Evolutionary conservation across 106 monocot genomes (phyloP).

Genomic region (Dendrobium catenatum): DNA sequence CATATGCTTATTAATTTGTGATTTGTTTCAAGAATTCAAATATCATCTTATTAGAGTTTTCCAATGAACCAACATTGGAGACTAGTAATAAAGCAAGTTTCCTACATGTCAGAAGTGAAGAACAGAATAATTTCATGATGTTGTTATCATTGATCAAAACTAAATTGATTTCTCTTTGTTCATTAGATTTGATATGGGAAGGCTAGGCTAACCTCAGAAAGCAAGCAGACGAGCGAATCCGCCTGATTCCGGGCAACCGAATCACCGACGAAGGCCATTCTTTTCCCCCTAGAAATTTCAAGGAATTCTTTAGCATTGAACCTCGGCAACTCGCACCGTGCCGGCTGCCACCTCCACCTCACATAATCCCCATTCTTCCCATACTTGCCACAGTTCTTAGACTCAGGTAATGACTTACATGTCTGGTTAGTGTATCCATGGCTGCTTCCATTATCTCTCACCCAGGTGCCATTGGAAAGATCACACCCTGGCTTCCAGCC

Average conservation of each 20-base stretch:
- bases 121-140: no score
- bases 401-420: slow-evolving; percentile 25
- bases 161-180: neutral
- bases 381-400: slow-evolving; percentile 37
- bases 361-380: slow-evolving; percentile 32
- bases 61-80: no score
- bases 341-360: slow-evolving; percentile 44
- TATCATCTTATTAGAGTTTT: no score
- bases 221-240: slow-evolving; percentile 46
- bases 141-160: no score
- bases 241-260: slow-evolving; percentile 47
- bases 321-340: slow-evolving; percentile 30
- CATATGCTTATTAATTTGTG: no score
- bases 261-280: slow-evolving; percentile 39
- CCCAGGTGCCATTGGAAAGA: slow-evolving; percentile 33
- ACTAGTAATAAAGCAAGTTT: no score
- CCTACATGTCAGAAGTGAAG: no score
- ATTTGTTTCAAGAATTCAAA: no score
- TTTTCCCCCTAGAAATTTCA: slow-evolving; percentile 28
- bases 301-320: slow-evolving; percentile 29
- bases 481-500: slow-evolving; percentile 18
- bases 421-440: slow-evolving; percentile 27
- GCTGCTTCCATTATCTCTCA: slow-evolving; percentile 17
- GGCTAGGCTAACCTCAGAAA: slow-evolving; percentile 28
- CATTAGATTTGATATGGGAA: neutral